Evolutionary conservation across 805 yeast genomes (phyloP), one percentile per base, ranked within the genome.

Genomic region (Ogataea pilisensis): DNA sequence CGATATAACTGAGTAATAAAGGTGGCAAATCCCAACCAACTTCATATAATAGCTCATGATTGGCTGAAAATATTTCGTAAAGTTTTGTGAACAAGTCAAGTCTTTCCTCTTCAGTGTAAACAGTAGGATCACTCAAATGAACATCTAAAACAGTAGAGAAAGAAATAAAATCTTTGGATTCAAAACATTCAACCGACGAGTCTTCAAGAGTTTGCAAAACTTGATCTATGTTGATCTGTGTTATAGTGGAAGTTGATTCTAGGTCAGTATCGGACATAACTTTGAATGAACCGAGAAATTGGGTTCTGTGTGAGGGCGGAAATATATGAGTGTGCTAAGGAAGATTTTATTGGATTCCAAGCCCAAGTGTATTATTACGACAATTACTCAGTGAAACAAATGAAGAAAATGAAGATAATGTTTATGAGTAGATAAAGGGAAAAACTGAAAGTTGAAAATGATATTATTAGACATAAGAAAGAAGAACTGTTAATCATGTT

Each of bases 21-120:
- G 72, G 73, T 1, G 96, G 96, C n/a, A 90, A 57, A 60, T 90
- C 97, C 97, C 97, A 90, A 2, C 95, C 95, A 45, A 89, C 78
- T 49, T 82, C 84, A 33, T 73, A 69, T 0, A 80, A 67, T 24
- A 87, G 61, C 9, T 70, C 72, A 14, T 70, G 66, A 55, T 83
- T 59, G 0, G 55, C 61, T 9, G 55, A 52, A 25, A 87, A 60
- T 0, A 78, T 64, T 0, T 63, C 65, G 9, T 61, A 49, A 12
- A 89, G 48, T 3, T 66, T 62, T 0, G 56, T 61, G 35, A 88
- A 60, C n/a, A 85, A 56, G 37, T 49, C 41, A 2, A 64, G 67
- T 40, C 76, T 73, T 38, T 85, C 86, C 0, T 65, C 73, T 31
- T 63, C 60, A 9, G 70, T 49, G 56, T 69, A 82, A 7, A 65